phyloP scores from a whole-genome alignment of 305 asterid species.

The Fraxinus paxiana region DNA sequence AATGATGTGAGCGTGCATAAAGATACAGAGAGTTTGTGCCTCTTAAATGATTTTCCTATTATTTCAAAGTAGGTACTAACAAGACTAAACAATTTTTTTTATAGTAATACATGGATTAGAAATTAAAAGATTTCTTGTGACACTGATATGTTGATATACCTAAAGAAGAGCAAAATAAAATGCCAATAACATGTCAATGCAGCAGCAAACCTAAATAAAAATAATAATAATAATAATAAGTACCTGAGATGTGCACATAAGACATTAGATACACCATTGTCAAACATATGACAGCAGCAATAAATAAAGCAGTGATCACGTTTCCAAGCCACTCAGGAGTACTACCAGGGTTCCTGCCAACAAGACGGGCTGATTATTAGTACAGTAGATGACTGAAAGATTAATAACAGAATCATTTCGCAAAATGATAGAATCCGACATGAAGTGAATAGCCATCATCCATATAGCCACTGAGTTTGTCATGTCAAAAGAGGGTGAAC shows the following conservation, averaged over 20 bases:
- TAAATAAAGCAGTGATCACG: conserved; percentile 51
- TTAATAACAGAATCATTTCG: background rate
- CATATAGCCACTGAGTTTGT: background rate
- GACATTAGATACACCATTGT: conserved; percentile 75
- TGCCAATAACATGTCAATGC: conserved; percentile 3
- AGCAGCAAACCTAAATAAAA: conserved; percentile 9
- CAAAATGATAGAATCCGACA: background rate
- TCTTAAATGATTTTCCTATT: background rate
- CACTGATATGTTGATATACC: background rate
- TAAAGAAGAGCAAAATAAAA: background rate
- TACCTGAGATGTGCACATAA: conserved; percentile 89
- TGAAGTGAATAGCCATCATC: background rate
- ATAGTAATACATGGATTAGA: background rate
- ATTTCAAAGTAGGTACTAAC: background rate
- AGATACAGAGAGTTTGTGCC: background rate
- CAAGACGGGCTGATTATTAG: conserved; percentile 21
- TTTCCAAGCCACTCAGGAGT: conserved; percentile 69
- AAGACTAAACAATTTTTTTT: background rate
- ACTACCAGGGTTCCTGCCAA: conserved; percentile 80
- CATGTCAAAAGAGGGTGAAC: too few relatives aligned
- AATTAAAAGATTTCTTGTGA: background rate
- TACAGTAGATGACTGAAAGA: background rate
- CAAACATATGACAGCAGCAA: conserved; percentile 70
- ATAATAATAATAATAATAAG: background rate
- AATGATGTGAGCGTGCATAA: background rate